Percentiles rank a stretch among this genome's conserved stretches.
These are phyloP conservation scores for Bolboschoenoplectus hybrid DNA, from an alignment of 202 grass and related monocot species.

Conservation along the genomic window DNA sequence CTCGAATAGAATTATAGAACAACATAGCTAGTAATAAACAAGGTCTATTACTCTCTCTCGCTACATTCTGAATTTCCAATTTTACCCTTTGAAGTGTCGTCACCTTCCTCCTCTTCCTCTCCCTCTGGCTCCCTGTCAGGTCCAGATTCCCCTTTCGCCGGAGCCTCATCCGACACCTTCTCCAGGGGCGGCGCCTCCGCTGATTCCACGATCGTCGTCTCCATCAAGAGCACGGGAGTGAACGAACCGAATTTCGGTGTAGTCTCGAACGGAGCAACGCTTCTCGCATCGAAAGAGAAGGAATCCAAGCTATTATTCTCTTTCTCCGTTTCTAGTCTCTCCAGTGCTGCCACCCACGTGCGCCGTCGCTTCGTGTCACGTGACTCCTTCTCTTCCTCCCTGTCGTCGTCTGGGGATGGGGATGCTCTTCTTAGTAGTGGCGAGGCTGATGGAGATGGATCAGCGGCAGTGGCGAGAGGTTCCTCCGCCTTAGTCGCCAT, in stretches of 20 bases:
- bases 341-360: constrained; percentile 57
- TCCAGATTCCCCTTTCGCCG: background rate
- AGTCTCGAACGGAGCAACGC: constrained; percentile 60
- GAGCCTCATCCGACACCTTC: background rate
- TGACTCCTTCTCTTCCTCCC: constrained; percentile 24
- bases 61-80: constrained; percentile 33
- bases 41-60: constrained; percentile 10
- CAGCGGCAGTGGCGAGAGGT: constrained; percentile 13
- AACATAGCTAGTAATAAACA: background rate
- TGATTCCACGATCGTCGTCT: background rate
- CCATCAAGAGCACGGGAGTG: constrained; percentile 38
- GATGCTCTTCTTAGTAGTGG: constrained; percentile 31
- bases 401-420: background rate
- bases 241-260: constrained; percentile 89
- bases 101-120: background rate
- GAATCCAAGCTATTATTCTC: constrained; percentile 42
- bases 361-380: constrained; percentile 60
- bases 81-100: background rate
- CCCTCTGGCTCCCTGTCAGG: background rate
- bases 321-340: constrained; percentile 34
- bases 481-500: constrained; percentile 56
- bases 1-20: background rate
- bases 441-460: background rate
- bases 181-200: background rate
- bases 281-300: constrained; percentile 59